Evolutionary conservation across 768 basidiomycete genomes (phyloP), one percentile per base, ranked within the genome.

Genomic region (Cubamyces sp.): DNA sequence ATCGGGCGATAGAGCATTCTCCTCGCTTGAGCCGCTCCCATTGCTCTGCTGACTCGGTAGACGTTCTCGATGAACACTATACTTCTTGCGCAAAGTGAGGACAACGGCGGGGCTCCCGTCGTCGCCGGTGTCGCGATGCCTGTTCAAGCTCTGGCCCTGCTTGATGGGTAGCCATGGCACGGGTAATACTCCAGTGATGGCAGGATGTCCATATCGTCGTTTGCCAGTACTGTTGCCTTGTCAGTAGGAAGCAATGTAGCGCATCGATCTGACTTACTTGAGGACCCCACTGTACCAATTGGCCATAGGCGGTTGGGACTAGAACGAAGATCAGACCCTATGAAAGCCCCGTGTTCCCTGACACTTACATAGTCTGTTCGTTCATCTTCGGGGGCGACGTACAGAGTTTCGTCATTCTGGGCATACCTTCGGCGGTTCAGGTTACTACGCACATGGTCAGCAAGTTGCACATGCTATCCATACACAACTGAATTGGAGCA

Each of bases 221-320:
- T 96, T 94, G 11, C 94, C 94, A n/a, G 95, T 97, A 72, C 92
- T 94, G 64, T 37, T 41, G 45, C 28, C 15, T 43, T 25, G 54
- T 64, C 68, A 60, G 41, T n/a, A 61, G 4, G 69, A 47, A 21
- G 12, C 16, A 14, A 49, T 19, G 5, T 25, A 8, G 15, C 37
- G 19, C 28, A 42, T 18, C 14, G 23, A 12, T 15, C 14, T 21
- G 23, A 68, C 79, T 67, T 72, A 93, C 92, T 96, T 96, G 15
- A 98, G 79, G 21, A 98, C 93, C 0, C 96, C 96, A 46, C 82
- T 83, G 73, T 94, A 98, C 87, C 93, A 96, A 68, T 93, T 93
- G 15, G 91, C 88, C 92, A 98, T 95, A 0, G 96, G 96, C 0
- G 96, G 96, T 74, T 98, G 96, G 0, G 93, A 94, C 90, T 95